Base-by-base conservation (phyloP, 2,329 filamentous ascomycete genomes). In the Aspergillus floridensis region DNA sequence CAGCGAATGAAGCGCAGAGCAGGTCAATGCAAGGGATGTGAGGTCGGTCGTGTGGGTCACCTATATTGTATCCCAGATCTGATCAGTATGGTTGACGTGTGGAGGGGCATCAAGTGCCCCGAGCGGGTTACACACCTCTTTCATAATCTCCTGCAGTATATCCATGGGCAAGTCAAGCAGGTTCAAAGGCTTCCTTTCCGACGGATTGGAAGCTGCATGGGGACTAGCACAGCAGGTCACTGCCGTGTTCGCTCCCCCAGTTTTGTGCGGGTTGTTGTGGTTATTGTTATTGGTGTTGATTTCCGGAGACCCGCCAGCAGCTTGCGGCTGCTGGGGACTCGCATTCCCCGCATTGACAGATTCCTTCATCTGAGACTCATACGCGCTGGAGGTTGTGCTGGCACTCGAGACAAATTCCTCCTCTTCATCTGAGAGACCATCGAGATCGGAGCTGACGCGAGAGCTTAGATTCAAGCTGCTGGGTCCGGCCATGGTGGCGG, bases 41-140 rank as follows among this genome's bases (percentile, higher is more conserved):
- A 95, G 81, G 73, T 95, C 91, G 73, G 92, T 93, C 5, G 89
- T 92, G 70, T 92, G 88, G 4, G 88, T 90, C 56, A 93, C 83
- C 89, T 92, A 58, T 69, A 56, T 44, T 12, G 11, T 16, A 24
- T 16, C 6, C 29, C 41, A 31, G 38, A 16, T 12, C 31, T 29
- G 31, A 48, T 26, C 22, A 19, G 41, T 19, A 57, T 10, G 57
- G 26, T 41, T 21, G 5, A 49, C 29, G 5, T 16, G 29, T 19
- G 22, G 31, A 21, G 31, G 26, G 11, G 24, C 19, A 29, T 48
- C 19, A 21, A 53, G 41, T n/a, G 12, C 7, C 5, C 26, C 31
- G 7, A 21, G 10, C 3, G 6, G 21, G n/a, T 12, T 49, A 22
- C 56, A 41, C 78, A 87, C 89, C 83, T 95, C 88, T 76, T 90